Conservation (phyloP, 768 basidiomycete genomes). For the Termitomyces sp. region DNA sequence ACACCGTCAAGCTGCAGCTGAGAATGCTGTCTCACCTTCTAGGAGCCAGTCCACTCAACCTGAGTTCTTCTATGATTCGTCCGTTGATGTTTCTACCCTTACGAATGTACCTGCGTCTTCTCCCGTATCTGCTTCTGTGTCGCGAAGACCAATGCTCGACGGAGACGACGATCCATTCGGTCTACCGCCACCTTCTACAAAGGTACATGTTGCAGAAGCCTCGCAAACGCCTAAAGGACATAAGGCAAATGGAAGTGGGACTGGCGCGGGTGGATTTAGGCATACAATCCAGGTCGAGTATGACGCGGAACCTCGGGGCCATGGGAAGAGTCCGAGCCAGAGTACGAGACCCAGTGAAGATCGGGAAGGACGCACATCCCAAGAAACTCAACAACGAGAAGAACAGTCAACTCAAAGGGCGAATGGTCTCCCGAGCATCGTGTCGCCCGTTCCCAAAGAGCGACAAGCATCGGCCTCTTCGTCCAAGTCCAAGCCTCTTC, state of each 20-base stretch:
- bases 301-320: conserved; percentile 43
- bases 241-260: conserved; percentile 41
- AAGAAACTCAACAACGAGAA: neutral
- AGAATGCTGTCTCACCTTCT: conserved; percentile 13
- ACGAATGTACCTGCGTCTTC: conserved; percentile 23
- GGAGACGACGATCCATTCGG: conserved; percentile 75
- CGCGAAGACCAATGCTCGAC: conserved; percentile 24
- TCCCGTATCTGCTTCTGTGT: conserved; percentile 20
- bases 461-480: conserved; percentile 22
- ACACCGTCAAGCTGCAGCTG: conserved; percentile 24
- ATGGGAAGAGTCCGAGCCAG: conserved; percentile 17
- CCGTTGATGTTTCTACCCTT: conserved; percentile 43
- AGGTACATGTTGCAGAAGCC: conserved; percentile 9
- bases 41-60: conserved; percentile 60
- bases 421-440: conserved; percentile 3
- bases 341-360: conserved; percentile 27
- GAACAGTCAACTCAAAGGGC: neutral
- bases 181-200: conserved; percentile 28
- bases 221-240: conserved; percentile 30
- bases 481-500: conserved; percentile 29
- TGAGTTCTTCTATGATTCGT: conserved; percentile 73
- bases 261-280: conserved; percentile 42
- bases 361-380: conserved; percentile 10
- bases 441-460: conserved; percentile 21
- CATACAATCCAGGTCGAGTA: conserved; percentile 99